A percentile compares a stretch with the other conserved stretches of the same genome.
phyloP scores from a whole-genome alignment of 139 green algal genomes.

The Auxenochlorella pyrenoidosa region DNA sequence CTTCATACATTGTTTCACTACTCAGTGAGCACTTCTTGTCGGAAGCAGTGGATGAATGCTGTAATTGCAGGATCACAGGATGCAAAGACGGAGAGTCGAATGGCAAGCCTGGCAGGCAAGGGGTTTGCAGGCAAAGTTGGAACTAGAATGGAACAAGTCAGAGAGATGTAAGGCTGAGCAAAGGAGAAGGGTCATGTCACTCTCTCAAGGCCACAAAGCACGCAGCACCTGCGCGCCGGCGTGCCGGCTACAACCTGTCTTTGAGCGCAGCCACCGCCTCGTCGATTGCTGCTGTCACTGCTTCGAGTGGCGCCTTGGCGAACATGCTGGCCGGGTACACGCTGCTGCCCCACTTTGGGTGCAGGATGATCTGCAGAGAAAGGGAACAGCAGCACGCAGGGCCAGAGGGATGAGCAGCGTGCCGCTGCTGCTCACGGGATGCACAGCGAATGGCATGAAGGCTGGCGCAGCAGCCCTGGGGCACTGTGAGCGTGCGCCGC shows the following conservation, averaged over 20 bases:
- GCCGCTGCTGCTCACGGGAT: neutral
- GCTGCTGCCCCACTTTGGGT: slow-evolving; percentile 88
- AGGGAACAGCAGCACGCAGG: too few species aligned
- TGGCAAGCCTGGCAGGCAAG: too few species aligned
- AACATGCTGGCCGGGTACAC: slow-evolving; percentile 96
- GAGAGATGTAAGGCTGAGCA: neutral
- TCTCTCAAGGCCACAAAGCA: neutral
- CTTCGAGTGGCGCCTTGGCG: slow-evolving; percentile 72
- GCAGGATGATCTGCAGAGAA: slow-evolving; percentile 76
- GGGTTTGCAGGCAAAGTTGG: too few species aligned
- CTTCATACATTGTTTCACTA: too few species aligned
- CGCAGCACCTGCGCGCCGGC: too few species aligned
- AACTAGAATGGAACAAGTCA: too few species aligned
- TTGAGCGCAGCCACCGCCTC: slow-evolving; percentile 23
- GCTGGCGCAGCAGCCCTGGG: neutral
- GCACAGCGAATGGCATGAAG: neutral
- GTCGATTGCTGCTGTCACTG: neutral
- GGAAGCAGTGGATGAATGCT: too few species aligned
- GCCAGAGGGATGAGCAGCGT: neutral
- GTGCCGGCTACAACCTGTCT: neutral
- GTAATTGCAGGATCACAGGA: too few species aligned
- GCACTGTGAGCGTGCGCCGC: neutral
- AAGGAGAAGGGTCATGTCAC: neutral
- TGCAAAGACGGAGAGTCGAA: too few species aligned
- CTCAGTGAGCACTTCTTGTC: too few species aligned